Evolutionary conservation across 1,284 basidiomycete species (phyloP).

Genomic region (Apiotrichum gracile): DNA sequence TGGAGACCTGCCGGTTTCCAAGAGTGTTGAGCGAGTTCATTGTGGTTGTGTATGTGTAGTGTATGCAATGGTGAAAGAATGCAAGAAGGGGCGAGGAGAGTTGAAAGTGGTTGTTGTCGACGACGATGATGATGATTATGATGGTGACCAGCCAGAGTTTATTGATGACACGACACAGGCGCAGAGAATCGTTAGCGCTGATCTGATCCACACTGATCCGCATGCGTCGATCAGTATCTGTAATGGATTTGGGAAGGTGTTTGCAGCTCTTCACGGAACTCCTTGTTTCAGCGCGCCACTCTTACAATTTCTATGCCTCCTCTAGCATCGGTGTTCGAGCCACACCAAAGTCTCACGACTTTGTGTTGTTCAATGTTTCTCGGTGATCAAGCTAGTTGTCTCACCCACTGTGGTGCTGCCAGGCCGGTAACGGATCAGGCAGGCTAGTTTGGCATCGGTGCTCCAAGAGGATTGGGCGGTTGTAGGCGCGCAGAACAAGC

Average conservation of each 20-base stretch:
- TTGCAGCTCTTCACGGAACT: constrained; percentile 35
- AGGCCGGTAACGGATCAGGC: constrained; percentile 47
- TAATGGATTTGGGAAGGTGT: constrained; percentile 43
- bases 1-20: constrained; percentile 82
- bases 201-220: too few relatives aligned
- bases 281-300: constrained; percentile 41
- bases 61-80: neutral
- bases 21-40: constrained; percentile 95
- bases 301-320: constrained; percentile 34
- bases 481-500: constrained; percentile 43
- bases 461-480: constrained; percentile 42
- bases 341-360: constrained; percentile 38
- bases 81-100: neutral
- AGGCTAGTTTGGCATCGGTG: constrained; percentile 40
- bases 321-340: constrained; percentile 46
- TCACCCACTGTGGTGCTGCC: constrained; percentile 18
- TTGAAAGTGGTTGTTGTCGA: neutral
- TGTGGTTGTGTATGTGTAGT: constrained; percentile 1
- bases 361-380: constrained; percentile 25
- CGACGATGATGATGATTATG: too few relatives aligned
- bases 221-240: constrained; percentile 26
- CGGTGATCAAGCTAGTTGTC: constrained; percentile 41
- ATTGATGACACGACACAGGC: too few relatives aligned
- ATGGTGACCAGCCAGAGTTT: too few relatives aligned
- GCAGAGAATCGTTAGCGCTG: too few relatives aligned